Evolutionary conservation across 225 moss, liverwort and hornwort species (phyloP).

Genomic region (Bryum argenteum): DNA sequence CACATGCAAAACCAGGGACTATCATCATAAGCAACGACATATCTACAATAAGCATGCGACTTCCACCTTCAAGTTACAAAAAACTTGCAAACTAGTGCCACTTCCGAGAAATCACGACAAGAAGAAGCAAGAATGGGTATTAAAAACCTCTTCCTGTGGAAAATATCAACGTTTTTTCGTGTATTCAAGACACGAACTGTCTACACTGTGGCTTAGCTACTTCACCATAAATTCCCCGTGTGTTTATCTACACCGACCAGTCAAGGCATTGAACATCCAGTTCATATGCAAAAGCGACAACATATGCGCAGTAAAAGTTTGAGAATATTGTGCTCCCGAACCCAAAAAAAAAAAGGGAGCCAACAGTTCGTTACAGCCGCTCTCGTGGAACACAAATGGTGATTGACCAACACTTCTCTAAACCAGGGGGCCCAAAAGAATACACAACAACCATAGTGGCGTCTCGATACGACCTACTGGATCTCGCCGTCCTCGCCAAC

Average conservation of each 20-base stretch:
- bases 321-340: conserved; percentile 38
- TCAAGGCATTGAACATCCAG: conserved; percentile 38
- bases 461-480: conserved; percentile 73
- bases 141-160: conserved; percentile 7
- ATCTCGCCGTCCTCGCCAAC: conserved; percentile 99
- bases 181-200: conserved; percentile 27
- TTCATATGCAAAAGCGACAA: conserved; percentile 39
- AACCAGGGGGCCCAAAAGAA: conserved; percentile 80
- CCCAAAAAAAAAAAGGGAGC: conserved; percentile 38
- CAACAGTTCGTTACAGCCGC: conserved; percentile 64
- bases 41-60: not conserved
- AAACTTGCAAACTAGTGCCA: conserved; percentile 28
- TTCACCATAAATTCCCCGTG: conserved; percentile 28
- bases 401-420: conserved; percentile 73
- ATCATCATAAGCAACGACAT: conserved; percentile 25
- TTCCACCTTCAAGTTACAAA: not conserved
- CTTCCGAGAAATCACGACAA: conserved; percentile 31
- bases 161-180: conserved; percentile 10
- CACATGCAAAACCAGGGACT: conserved; percentile 32
- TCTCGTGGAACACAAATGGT: conserved; percentile 71
- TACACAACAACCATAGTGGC: conserved; percentile 70
- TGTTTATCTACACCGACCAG: conserved; percentile 35
- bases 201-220: conserved; percentile 21
- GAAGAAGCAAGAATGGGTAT: conserved; percentile 19
- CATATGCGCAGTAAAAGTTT: conserved; percentile 28